Evolutionary conservation across 768 basidiomycete genomes (phyloP).

Genomic region (Lentinula guzmanii): DNA sequence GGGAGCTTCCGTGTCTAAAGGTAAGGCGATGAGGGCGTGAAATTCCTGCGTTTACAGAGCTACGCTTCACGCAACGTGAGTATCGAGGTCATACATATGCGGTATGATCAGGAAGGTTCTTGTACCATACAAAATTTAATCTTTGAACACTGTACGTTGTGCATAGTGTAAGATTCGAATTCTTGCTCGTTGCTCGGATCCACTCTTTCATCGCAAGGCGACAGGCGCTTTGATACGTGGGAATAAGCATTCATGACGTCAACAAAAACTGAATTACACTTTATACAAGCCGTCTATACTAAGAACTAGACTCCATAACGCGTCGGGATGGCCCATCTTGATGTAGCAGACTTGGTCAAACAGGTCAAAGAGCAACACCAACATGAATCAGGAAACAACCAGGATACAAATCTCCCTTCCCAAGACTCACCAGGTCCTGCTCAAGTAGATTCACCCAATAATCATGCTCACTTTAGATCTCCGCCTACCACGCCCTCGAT

Average conservation of each 20-base stretch:
- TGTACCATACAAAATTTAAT: too few relatives aligned
- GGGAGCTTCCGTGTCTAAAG: not conserved
- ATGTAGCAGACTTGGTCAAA: conserved; percentile 6
- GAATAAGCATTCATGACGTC: not conserved
- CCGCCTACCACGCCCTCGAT: conserved; percentile 49
- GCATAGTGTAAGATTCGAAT: not conserved
- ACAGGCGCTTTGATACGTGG: not conserved
- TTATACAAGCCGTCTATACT: not conserved
- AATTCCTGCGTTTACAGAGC: too few relatives aligned
- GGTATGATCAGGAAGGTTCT: too few relatives aligned
- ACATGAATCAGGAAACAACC: not conserved
- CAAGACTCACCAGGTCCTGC: not conserved
- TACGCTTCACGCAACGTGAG: too few relatives aligned
- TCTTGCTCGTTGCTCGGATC: not conserved
- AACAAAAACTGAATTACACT: not conserved
- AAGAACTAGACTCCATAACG: not conserved
- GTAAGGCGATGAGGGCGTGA: not conserved
- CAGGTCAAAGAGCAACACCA: conserved; percentile 6
- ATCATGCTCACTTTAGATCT: conserved; percentile 11
- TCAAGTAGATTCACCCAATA: not conserved
- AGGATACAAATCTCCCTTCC: not conserved
- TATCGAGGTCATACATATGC: too few relatives aligned
- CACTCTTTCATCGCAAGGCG: too few relatives aligned
- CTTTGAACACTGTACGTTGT: too few relatives aligned
- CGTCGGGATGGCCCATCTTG: not conserved